A percentile compares a stretch with the other conserved stretches of the same genome.
Evolutionary conservation across 164 flowering plant species (phyloP).

Genomic region (Tetracentron sinense): DNA sequence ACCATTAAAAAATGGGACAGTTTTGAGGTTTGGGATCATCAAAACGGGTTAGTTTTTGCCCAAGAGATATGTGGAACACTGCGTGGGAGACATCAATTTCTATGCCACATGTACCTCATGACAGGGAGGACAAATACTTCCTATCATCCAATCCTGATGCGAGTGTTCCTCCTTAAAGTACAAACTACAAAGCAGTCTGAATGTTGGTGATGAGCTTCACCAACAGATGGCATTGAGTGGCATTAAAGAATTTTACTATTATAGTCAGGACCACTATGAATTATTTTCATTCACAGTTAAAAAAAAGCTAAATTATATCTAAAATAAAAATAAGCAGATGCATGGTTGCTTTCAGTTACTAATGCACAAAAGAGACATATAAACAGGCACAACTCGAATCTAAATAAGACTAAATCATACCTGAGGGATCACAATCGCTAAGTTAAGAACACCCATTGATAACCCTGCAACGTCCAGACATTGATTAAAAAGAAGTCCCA

Average conservation of each 20-base stretch:
- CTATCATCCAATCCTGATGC: neutral
- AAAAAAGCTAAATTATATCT: neutral
- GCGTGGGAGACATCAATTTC: too few relatives aligned
- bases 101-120: too few relatives aligned
- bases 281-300: too few relatives aligned
- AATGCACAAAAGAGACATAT: neutral
- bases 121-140: neutral
- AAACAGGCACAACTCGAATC: neutral
- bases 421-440: constrained; percentile 94
- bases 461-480: constrained; percentile 55
- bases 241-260: neutral
- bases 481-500: too few relatives aligned
- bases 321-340: neutral
- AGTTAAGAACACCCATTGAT: constrained; percentile 91
- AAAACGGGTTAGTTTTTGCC: neutral
- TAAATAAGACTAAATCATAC: constrained; percentile 37
- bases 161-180: neutral
- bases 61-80: neutral
- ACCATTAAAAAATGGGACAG: neutral
- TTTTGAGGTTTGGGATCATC: neutral
- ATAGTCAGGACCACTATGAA: neutral
- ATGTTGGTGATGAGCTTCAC: too few relatives aligned
- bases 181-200: neutral
- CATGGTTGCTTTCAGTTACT: neutral
- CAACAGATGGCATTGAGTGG: neutral